Evolutionary conservation across 1,139 yeast species (phyloP).

Genomic region (Candida pseudoviswanathii): DNA sequence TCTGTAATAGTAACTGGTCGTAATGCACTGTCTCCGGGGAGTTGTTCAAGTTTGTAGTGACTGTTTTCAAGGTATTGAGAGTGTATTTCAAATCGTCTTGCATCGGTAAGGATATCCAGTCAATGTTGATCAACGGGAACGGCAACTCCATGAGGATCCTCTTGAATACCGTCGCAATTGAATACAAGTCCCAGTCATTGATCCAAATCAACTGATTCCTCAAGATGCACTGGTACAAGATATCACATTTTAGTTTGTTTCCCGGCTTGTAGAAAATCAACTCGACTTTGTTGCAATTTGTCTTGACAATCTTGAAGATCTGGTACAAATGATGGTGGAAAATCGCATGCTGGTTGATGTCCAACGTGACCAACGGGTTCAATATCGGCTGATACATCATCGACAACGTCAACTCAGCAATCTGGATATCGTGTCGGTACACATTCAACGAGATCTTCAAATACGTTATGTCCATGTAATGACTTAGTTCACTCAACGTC

Average conservation of each 20-base stretch:
- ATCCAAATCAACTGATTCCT: conserved; percentile 59
- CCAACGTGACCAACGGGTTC: conserved; percentile 24
- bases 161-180: conserved; percentile 56
- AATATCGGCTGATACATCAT: conserved; percentile 25
- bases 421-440: conserved; percentile 48
- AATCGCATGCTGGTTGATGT: conserved; percentile 26
- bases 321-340: conserved; percentile 50
- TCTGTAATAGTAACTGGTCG: conserved; percentile 36
- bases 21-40: conserved; percentile 17
- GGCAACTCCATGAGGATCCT: conserved; percentile 49
- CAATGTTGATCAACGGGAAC: conserved; percentile 46
- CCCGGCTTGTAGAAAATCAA: conserved; percentile 62
- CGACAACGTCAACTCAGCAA: conserved; percentile 23
- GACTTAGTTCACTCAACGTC: conserved; percentile 63
- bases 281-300: conserved; percentile 47
- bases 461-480: conserved; percentile 69
- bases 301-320: conserved; percentile 48
- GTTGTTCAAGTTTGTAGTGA: conserved; percentile 9
- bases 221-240: conserved; percentile 53
- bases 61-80: conserved; percentile 26
- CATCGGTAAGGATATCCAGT: conserved; percentile 48
- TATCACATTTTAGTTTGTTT: conserved; percentile 50
- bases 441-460: conserved; percentile 77
- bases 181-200: conserved; percentile 65
- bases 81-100: conserved; percentile 47